phyloP scores from a whole-genome alignment of 495 filamentous ascomycete genomes.

The Annulohypoxylon moriforme region DNA sequence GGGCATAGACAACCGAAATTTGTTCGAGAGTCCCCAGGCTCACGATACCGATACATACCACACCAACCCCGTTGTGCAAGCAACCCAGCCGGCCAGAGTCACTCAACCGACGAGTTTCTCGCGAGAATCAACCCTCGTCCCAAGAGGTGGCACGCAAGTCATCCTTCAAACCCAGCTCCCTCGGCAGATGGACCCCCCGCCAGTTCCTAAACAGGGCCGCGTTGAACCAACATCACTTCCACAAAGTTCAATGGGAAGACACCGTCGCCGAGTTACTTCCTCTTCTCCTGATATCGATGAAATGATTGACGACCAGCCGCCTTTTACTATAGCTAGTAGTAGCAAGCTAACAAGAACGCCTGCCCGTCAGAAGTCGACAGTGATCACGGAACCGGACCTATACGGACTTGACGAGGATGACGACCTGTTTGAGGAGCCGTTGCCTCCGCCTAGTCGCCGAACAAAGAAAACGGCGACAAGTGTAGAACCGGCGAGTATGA shows the following conservation, averaged over 20 bases:
- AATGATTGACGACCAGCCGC: conserved; percentile 27
- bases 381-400: conserved; percentile 14
- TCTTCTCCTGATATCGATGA: conserved; percentile 25
- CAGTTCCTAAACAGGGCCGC: background rate
- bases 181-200: conserved; percentile 12
- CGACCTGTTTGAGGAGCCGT: conserved; percentile 50
- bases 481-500: conserved; percentile 31
- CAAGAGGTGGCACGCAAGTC: conserved; percentile 57
- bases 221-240: conserved; percentile 8
- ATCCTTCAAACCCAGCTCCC: conserved; percentile 62
- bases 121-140: conserved; percentile 45
- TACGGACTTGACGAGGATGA: conserved; percentile 50
- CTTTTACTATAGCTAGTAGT: conserved; percentile 27
- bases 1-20: conserved; percentile 52
- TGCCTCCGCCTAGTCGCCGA: conserved; percentile 29
- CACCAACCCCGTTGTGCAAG: conserved; percentile 40
- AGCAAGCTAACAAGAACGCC: conserved; percentile 19
- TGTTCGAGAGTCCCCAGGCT: conserved; percentile 38
- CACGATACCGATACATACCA: conserved; percentile 1
- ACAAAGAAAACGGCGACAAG: conserved; percentile 49
- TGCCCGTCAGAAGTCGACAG: conserved; percentile 19
- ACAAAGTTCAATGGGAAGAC: conserved; percentile 20
- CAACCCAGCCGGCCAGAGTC: conserved; percentile 39
- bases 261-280: conserved; percentile 16
- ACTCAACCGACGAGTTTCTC: conserved; percentile 30